These are phyloP conservation scores for Solanum sejunctum DNA, from an alignment of 257 asterid genomes.

Conservation along the genomic window DNA sequence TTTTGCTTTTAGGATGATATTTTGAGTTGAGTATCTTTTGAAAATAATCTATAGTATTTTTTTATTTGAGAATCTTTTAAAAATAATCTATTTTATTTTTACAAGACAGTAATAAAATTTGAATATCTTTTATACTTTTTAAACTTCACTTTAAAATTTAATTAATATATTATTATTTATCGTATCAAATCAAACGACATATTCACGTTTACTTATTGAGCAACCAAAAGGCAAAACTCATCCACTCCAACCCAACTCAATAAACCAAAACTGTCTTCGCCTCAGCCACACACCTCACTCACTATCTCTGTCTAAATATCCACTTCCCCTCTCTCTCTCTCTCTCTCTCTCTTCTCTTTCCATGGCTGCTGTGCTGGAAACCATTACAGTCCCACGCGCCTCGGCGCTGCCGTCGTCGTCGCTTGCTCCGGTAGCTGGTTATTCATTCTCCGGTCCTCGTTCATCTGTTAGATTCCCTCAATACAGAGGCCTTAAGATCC, in stretches of 20 bases:
- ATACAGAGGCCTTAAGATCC: conserved; percentile 59
- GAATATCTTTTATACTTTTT: no score
- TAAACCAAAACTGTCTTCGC: neutral
- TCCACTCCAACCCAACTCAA: neutral
- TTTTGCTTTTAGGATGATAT: no score
- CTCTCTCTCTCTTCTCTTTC: neutral
- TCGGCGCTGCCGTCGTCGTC: conserved; percentile 38
- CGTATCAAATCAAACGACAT: no score
- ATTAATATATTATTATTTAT: no score
- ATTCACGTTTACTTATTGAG: no score
- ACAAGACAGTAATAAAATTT: no score
- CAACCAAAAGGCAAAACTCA: no score
- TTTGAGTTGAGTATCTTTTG: no score
- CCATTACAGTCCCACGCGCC: conserved; percentile 58
- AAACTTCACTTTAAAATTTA: no score
- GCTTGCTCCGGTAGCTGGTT: conserved; percentile 29
- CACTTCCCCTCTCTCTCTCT: neutral
- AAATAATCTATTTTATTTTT: no score
- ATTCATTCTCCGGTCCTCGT: conserved; percentile 16
- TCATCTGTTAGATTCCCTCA: conserved; percentile 40
- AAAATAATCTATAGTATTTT: no score
- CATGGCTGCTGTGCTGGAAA: conserved; percentile 70
- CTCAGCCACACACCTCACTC: conserved; percentile 16
- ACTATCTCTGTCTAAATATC: conserved; percentile 1
- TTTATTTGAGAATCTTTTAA: accelerated